Evolutionary conservation across 805 yeast genomes (phyloP).

Genomic region (Starmerella vaccinii): DNA sequence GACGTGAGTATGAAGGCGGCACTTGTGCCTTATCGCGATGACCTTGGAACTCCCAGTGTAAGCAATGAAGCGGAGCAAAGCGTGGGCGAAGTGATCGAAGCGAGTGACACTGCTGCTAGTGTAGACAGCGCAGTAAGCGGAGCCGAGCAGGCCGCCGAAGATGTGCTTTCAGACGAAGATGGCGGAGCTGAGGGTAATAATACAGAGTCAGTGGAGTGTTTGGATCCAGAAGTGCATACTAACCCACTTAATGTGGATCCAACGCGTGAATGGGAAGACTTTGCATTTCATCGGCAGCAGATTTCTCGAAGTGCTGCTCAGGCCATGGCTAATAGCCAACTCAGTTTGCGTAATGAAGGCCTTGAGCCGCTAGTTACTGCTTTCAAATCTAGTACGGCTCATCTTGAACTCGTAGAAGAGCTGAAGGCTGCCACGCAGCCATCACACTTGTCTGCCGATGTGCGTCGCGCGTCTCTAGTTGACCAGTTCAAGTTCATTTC

Average conservation of each 20-base stretch:
- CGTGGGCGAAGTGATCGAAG: background rate
- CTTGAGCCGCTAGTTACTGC: slow-evolving; percentile 28
- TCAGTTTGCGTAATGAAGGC: slow-evolving; percentile 23
- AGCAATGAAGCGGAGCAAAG: background rate
- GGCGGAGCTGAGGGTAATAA: background rate
- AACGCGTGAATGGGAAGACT: slow-evolving; percentile 23
- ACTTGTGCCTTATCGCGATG: slow-evolving; percentile 3
- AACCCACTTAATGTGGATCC: slow-evolving; percentile 22
- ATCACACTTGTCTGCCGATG: slow-evolving; percentile 10
- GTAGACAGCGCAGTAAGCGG: background rate
- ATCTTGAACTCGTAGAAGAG: slow-evolving; percentile 22
- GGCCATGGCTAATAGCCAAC: slow-evolving; percentile 21
- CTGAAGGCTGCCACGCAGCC: slow-evolving; percentile 18
- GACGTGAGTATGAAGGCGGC: slow-evolving; percentile 69
- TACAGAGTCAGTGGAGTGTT: slow-evolving; percentile 15
- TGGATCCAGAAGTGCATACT: slow-evolving; percentile 21
- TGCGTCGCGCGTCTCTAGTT: slow-evolving; percentile 45
- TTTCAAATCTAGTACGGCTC: slow-evolving; percentile 26
- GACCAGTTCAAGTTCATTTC: slow-evolving; percentile 66
- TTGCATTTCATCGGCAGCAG: slow-evolving; percentile 23
- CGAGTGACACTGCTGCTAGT: background rate
- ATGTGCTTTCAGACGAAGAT: slow-evolving; percentile 14
- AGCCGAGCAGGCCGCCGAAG: slow-evolving; percentile 1
- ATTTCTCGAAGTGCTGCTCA: slow-evolving; percentile 19
- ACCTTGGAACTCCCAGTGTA: background rate